A percentile compares a stretch with the other conserved stretches of the same genome.
These are phyloP conservation scores for Hemisphaericaspora xylofermentans DNA, from an alignment of 1,139 yeast genomes.

Conservation along the genomic window DNA sequence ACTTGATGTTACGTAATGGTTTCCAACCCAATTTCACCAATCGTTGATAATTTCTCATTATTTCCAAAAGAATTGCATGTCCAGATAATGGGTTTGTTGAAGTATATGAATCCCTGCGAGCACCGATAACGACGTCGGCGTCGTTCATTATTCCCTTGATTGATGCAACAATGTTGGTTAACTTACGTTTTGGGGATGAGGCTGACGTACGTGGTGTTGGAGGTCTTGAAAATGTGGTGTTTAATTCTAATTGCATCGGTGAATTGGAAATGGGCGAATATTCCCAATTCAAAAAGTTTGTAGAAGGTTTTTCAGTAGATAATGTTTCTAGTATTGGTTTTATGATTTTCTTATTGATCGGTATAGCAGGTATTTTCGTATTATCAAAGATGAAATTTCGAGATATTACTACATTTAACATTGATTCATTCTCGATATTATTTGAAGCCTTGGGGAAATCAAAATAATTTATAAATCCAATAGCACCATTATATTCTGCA, in stretches of 20 bases:
- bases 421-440: constrained; percentile 7
- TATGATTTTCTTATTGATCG: constrained; percentile 33
- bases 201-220: too few relatives aligned
- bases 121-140: constrained; percentile 44
- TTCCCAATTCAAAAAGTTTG: constrained; percentile 27
- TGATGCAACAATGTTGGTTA: constrained; percentile 37
- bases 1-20: constrained; percentile 42
- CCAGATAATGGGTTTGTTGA: constrained; percentile 39
- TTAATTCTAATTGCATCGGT: constrained; percentile 20
- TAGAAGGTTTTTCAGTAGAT: constrained; percentile 6
- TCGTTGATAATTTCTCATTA: constrained; percentile 38
- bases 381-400: constrained; percentile 11
- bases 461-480: constrained; percentile 29
- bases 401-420: constrained; percentile 10
- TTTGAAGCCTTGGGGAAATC: constrained; percentile 14
- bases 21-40: constrained; percentile 42
- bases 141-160: constrained; percentile 42
- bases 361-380: constrained; percentile 33
- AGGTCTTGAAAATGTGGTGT: constrained; percentile 16
- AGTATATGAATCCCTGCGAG: constrained; percentile 41
- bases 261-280: constrained; percentile 21
- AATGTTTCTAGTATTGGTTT: constrained; percentile 35
- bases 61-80: constrained; percentile 42
- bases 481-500: constrained; percentile 31
- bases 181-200: constrained; percentile 15